Conservation (phyloP, 2,329 filamentous ascomycete genomes). For the Hirsutella minnesotensis region DNA sequence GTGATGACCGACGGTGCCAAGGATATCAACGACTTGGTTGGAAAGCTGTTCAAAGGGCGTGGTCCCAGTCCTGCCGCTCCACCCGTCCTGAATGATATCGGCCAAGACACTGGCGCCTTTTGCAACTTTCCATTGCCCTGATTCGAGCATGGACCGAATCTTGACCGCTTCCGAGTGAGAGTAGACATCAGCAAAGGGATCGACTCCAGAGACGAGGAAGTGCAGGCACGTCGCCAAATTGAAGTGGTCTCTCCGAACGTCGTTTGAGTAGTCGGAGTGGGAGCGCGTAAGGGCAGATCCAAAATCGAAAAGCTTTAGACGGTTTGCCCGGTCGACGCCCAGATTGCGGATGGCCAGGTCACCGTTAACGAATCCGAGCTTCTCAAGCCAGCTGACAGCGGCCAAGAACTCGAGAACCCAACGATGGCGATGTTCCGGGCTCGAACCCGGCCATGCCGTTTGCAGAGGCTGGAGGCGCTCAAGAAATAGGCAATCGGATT, state of each 20-base stretch:
- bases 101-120: not conserved
- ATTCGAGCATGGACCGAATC: not conserved
- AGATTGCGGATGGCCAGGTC: constrained; percentile 3
- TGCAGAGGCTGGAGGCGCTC: not conserved
- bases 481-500: not conserved
- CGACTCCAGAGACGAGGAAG: constrained; percentile 1
- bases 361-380: constrained; percentile 1
- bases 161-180: not conserved
- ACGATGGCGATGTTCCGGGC: not conserved
- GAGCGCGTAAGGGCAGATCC: constrained; percentile 1
- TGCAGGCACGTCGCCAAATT: constrained; percentile 2
- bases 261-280: constrained; percentile 1
- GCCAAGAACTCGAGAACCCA: constrained; percentile 2
- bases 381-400: constrained; percentile 1
- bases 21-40: not conserved
- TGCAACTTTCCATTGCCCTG: not conserved
- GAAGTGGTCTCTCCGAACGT: constrained; percentile 2
- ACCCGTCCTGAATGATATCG: not conserved
- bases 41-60: not conserved
- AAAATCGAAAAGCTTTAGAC: constrained; percentile 4
- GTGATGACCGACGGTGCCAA: not conserved
- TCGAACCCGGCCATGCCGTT: not conserved
- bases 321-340: not conserved
- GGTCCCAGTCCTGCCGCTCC: not conserved
- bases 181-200: not conserved